Evolutionary conservation across 768 basidiomycete genomes (phyloP), one percentile per base, ranked within the genome.

Genomic region (Crepidotus variabilis): DNA sequence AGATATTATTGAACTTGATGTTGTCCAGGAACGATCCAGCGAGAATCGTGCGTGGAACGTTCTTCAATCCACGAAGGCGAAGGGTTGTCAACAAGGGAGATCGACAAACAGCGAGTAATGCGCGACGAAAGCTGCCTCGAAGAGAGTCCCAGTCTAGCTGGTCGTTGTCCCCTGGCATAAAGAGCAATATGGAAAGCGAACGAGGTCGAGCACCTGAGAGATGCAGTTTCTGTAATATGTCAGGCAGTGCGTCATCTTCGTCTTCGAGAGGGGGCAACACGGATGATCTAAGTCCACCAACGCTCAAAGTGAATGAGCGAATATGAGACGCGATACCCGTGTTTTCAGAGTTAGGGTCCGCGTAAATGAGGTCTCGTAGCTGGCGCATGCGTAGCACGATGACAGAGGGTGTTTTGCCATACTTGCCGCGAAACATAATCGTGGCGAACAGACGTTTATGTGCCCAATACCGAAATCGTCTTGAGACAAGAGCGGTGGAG

Each of bases 281-380:
- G 33, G 18, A 56, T 21, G 47, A 56, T 34, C 53, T 49, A 22
- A 52, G 50, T 2, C 62, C 62, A 16, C 56, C 45, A 22, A 63
- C 43, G 45, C 55, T 48, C 6, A 63, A 49, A 1, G 47, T 50
- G 46, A 63, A 54, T 2, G 56, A 51, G 14, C 54, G 58, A 43
- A 63, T 55, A 34, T 63, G 59, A 1, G 62, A 59, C 13, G 62
- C 60, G 2, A 63, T 52, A 14, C 62, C 60, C n/a, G 58, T 54
- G 35, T 53, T 36, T 47, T 54, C 60, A 28, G 62, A 61, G 23
- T 51, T 21, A 14, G 53, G 58, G 32, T 61, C 62, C 21, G 51
- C 50, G 7, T 57, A 35, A 6, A 63, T 60, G n/a, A 63, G 54
- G 23, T 54, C 47, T 10, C 51, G 51, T 35, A 63, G 57, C 24